Evolutionary conservation across 2,329 filamentous ascomycete species (phyloP).

Genomic region (Colletotrichum caudatum): DNA sequence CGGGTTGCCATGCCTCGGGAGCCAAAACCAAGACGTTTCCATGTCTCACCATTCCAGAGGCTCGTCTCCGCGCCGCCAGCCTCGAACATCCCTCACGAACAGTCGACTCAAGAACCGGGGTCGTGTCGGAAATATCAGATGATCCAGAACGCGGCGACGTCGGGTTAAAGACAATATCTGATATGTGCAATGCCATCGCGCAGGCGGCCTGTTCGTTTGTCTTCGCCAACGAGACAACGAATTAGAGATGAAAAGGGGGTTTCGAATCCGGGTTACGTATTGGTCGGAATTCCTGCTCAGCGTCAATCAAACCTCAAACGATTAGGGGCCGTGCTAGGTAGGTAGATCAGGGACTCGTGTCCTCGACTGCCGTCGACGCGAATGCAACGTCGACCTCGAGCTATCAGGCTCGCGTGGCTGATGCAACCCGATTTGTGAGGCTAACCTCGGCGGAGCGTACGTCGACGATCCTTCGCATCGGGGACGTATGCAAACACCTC

Average conservation of each 20-base stretch:
- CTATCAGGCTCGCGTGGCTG: constrained; percentile 8
- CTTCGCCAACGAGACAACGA: neutral
- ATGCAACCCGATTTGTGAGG: neutral
- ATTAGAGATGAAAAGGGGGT: neutral
- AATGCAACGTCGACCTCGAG: neutral
- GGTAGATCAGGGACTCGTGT: neutral
- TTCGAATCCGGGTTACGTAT: neutral
- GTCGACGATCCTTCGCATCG: constrained; percentile 24
- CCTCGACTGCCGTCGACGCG: neutral
- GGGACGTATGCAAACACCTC: neutral
- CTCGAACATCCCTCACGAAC: constrained; percentile 39
- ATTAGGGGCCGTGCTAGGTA: neutral
- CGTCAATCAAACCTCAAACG: constrained; percentile 10
- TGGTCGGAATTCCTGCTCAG: constrained; percentile 26
- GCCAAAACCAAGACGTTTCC: constrained; percentile 27
- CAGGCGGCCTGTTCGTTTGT: constrained; percentile 18
- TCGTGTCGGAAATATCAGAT: constrained; percentile 28
- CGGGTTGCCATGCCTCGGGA: constrained; percentile 32
- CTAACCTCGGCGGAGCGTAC: constrained; percentile 1
- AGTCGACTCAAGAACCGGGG: neutral
- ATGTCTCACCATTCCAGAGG: constrained; percentile 39
- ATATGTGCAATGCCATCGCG: constrained; percentile 14
- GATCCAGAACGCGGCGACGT: constrained; percentile 21
- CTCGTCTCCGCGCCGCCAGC: constrained; percentile 34
- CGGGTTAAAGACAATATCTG: constrained; percentile 1